Percentiles rank a stretch among this genome's conserved stretches.
These are phyloP conservation scores for Malania oleifera DNA, from an alignment of 164 flowering plant species.

Conservation along the genomic window DNA sequence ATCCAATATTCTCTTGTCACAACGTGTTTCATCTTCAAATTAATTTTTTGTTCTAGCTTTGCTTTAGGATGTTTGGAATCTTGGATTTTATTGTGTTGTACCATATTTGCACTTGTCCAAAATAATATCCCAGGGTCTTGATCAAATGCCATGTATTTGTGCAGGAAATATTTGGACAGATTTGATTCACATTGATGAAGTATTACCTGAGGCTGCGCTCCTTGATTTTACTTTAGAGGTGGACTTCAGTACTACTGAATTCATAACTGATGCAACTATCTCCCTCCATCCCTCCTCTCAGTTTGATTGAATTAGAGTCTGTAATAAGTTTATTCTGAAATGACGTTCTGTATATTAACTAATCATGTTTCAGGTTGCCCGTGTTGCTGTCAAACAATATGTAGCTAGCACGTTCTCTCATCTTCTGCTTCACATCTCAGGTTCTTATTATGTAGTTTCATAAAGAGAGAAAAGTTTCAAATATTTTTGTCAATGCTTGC, in stretches of 20 bases:
- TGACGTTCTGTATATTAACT: constrained; percentile 2
- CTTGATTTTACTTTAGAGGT: constrained; percentile 70
- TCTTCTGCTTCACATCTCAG: constrained; percentile 71
- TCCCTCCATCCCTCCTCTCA: neutral
- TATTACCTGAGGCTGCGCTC: constrained; percentile 74
- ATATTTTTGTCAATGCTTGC: neutral
- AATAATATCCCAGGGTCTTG: neutral
- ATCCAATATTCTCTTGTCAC: neutral
- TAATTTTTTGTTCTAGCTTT: neutral
- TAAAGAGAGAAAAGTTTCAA: neutral
- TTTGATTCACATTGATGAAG: constrained; percentile 74
- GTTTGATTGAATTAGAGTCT: neutral
- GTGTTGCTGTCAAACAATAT: constrained; percentile 54
- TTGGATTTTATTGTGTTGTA: neutral
- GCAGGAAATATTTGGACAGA: constrained; percentile 82
- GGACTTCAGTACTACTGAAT: neutral
- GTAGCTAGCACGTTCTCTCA: constrained; percentile 49
- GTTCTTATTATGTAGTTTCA: constrained; percentile 26
- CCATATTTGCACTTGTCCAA: neutral
- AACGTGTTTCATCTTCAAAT: neutral
- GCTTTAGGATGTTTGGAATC: neutral
- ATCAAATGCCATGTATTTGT: constrained; percentile 12
- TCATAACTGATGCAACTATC: neutral
- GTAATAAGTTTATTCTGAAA: neutral
- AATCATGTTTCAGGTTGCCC: constrained; percentile 56